These are phyloP conservation scores for Aspergillus coremiiformis DNA, from an alignment of 495 filamentous ascomycete genomes.

Conservation along the genomic window DNA sequence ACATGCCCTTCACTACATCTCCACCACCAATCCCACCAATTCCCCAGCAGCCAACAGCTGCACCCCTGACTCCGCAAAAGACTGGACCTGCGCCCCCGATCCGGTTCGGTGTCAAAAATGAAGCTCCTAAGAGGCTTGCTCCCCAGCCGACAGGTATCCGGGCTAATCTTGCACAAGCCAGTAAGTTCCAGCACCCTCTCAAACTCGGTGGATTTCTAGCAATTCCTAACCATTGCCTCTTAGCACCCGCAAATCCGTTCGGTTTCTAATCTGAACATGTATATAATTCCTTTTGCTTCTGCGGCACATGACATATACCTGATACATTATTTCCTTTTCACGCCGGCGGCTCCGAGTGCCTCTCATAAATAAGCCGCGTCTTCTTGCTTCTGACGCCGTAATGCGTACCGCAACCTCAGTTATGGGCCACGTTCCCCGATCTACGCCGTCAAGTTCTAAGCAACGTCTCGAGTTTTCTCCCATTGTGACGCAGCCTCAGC, in stretches of 20 bases:
- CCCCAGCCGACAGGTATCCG: constrained; percentile 84
- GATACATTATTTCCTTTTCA: constrained; percentile 16
- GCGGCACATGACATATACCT: constrained; percentile 20
- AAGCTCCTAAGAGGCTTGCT: constrained; percentile 62
- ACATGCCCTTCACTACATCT: constrained; percentile 32
- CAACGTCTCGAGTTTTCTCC: constrained; percentile 3
- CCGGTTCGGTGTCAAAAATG: constrained; percentile 70
- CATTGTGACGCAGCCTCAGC: constrained; percentile 17
- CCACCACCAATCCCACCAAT: constrained; percentile 38
- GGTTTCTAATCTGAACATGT: constrained; percentile 57
- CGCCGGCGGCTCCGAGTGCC: constrained; percentile 15
- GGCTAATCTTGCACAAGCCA: constrained; percentile 88
- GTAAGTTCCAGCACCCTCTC: constrained; percentile 61
- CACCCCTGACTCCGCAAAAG: constrained; percentile 72
- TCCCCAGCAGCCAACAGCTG: constrained; percentile 43
- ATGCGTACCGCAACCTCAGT: constrained; percentile 12
- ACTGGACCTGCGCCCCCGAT: constrained; percentile 90
- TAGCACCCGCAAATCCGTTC: constrained; percentile 88
- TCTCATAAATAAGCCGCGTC: constrained; percentile 6
- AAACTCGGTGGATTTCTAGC: not conserved
- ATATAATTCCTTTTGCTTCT: constrained; percentile 15
- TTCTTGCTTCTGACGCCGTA: constrained; percentile 12
- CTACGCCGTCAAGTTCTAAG: constrained; percentile 4
- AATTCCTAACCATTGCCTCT: constrained; percentile 15
- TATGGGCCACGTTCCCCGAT: constrained; percentile 8